Evolutionary conservation across 2,329 filamentous ascomycete species (phyloP), one percentile per base, ranked within the genome.

Genomic region (Monilinia polystroma): DNA sequence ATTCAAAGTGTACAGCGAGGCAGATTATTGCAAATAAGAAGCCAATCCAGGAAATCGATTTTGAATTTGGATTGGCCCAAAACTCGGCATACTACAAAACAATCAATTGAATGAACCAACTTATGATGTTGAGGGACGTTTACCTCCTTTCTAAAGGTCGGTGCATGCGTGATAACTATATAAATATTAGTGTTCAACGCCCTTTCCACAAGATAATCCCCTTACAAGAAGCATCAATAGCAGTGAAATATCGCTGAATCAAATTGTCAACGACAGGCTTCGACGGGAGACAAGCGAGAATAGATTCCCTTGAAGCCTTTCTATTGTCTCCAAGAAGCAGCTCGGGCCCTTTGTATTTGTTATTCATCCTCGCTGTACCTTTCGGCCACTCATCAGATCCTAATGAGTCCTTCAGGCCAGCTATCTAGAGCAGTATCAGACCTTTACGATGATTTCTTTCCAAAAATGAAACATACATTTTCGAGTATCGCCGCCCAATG

Each of bases 331-430:
- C 73, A 53, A 70, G 67, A 8, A 74, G 68, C n/a, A 74, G 62
- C 59, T 68, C 70, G n/a, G 71, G 72, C 20, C 70, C 69, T 20
- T 47, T 43, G 14, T 58, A 23, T 53, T 49, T 52, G 14, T 54
- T 26, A 41, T 38, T n/a, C 3, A 35, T 11, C 14, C 23, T 47
- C n/a, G 65, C 41, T 43, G 7, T 43, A 5, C 65, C 54, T 55
- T 54, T 51, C 53, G 45, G 29, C 58, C 57, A 32, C 43, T 53
- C 65, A 3, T 67, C 53, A 5, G 49, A 49, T 20, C 26, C 80
- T 74, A 85, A 81, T 72, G 85, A 84, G 70, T 84, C 86, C 73
- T 86, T 86, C 29, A 87, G 75, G 52, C 85, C 83, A 69, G 86
- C 82, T 55, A 87, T 86, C 76, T 85, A 84, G 70, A 85, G 83